These are phyloP conservation scores for Coemansia sp. DNA, from an alignment of 192 early-diverging fungal species.

Conservation along the genomic window DNA sequence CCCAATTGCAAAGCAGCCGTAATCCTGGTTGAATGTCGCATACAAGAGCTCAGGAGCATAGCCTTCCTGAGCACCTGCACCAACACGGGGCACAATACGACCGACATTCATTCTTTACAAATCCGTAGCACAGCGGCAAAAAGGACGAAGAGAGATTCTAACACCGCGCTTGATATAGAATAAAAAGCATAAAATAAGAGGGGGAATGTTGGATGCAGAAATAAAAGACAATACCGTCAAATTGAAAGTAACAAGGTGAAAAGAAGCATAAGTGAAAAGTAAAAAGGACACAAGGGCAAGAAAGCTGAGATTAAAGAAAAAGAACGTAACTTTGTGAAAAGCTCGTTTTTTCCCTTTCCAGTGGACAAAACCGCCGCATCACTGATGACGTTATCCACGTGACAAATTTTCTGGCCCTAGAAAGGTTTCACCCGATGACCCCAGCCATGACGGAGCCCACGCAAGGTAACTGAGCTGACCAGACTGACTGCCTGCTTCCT, in stretches of 20 bases:
- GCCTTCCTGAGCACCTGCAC: conserved; percentile 38
- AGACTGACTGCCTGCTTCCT: too few species aligned
- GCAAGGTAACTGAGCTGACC: too few species aligned
- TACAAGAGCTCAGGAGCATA: conserved; percentile 64
- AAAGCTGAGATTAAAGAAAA: not conserved
- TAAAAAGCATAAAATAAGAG: too few species aligned
- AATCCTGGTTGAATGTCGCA: conserved; percentile 82
- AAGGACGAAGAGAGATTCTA: not conserved
- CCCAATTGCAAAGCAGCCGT: conserved; percentile 79
- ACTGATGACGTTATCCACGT: too few species aligned
- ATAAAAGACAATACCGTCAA: not conserved
- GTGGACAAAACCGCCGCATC: too few species aligned
- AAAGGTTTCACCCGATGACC: too few species aligned
- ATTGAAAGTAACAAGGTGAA: not conserved
- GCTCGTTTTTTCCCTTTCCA: too few species aligned
- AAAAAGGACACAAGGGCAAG: not conserved
- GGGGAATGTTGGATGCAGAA: not conserved
- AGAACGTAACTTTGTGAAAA: not conserved
- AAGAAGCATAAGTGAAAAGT: not conserved
- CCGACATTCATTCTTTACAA: conserved; percentile 39
- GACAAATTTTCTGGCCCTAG: too few species aligned
- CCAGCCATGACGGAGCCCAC: too few species aligned
- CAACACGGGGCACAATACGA: conserved; percentile 38
- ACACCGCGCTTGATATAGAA: too few species aligned
- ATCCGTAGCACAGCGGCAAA: not conserved